phyloP scores from a whole-genome alignment of 768 basidiomycete species.

The Naganishia onofrii region DNA sequence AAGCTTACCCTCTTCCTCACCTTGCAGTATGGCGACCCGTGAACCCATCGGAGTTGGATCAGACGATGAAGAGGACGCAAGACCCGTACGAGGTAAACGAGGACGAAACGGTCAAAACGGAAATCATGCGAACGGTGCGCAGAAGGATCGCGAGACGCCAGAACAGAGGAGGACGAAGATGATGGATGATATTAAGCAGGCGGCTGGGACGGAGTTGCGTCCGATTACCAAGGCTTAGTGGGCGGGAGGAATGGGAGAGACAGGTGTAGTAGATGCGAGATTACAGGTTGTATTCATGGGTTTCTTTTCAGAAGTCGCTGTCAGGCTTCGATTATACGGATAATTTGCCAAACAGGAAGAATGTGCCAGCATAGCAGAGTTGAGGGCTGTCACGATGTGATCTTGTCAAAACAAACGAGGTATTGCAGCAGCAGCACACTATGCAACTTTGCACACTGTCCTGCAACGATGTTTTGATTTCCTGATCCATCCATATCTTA shows the following conservation, averaged over 20 bases:
- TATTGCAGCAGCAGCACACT: no score
- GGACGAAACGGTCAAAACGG: conserved; percentile 15
- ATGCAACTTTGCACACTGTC: no score
- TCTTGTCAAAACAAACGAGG: no score
- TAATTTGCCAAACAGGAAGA: no score
- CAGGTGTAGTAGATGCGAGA: not conserved
- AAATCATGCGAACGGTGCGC: not conserved
- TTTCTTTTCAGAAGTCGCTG: not conserved
- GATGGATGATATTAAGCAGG: conserved; percentile 20
- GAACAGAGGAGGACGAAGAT: conserved; percentile 20
- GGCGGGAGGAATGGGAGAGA: no score
- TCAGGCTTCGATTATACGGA: no score
- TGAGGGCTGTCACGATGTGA: no score
- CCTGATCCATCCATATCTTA: no score
- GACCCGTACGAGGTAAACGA: conserved; percentile 4
- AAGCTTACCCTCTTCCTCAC: not conserved
- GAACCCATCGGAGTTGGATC: not conserved
- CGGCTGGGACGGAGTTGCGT: conserved; percentile 14
- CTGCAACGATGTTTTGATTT: no score
- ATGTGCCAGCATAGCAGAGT: no score
- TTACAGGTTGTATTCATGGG: not conserved
- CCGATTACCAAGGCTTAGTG: conserved; percentile 1
- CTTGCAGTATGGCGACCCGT: conserved; percentile 3
- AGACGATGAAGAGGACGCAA: conserved; percentile 2
- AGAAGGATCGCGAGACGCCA: conserved; percentile 3